Evolutionary conservation across 441 rosid species (phyloP).

Genomic region (Populus hybrid): DNA sequence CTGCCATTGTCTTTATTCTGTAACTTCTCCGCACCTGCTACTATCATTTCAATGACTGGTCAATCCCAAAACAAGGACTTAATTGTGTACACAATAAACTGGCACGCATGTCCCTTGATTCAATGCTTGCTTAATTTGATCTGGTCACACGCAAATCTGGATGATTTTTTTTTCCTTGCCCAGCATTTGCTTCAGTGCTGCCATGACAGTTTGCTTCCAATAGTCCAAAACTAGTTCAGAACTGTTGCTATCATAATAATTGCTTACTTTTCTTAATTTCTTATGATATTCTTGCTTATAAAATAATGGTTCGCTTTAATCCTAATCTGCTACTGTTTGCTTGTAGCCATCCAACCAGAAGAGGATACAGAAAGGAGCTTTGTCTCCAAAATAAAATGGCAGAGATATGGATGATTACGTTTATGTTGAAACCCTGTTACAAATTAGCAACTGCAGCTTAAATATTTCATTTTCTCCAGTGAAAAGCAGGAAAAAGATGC

Average conservation of each 20-base stretch:
- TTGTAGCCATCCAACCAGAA: slow-evolving; percentile 13
- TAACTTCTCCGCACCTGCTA: slow-evolving; percentile 21
- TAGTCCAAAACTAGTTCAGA: not conserved
- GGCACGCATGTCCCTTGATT: not conserved
- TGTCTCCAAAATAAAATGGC: slow-evolving; percentile 18
- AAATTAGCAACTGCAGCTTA: slow-evolving; percentile 16
- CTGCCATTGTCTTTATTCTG: slow-evolving; percentile 23
- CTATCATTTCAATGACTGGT: slow-evolving; percentile 21
- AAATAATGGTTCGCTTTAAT: slow-evolving; percentile 12
- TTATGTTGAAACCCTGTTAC: slow-evolving; percentile 17
- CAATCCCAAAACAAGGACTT: not conserved
- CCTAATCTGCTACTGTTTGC: slow-evolving; percentile 18
- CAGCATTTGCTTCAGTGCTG: not conserved
- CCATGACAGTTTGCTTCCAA: not conserved
- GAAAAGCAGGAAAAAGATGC: slow-evolving; percentile 32
- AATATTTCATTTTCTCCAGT: slow-evolving; percentile 28
- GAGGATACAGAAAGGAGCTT: slow-evolving; percentile 8
- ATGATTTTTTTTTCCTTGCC: not conserved
- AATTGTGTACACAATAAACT: not conserved
- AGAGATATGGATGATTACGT: slow-evolving; percentile 26
- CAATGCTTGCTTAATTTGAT: no score
- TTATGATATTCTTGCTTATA: not conserved
- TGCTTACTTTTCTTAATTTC: not conserved
- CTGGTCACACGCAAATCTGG: not conserved
- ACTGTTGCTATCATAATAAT: slow-evolving; percentile 20